These are phyloP conservation scores for Ceratocystis diversiconidia DNA, from an alignment of 2,329 filamentous ascomycete species.

Conservation along the genomic window DNA sequence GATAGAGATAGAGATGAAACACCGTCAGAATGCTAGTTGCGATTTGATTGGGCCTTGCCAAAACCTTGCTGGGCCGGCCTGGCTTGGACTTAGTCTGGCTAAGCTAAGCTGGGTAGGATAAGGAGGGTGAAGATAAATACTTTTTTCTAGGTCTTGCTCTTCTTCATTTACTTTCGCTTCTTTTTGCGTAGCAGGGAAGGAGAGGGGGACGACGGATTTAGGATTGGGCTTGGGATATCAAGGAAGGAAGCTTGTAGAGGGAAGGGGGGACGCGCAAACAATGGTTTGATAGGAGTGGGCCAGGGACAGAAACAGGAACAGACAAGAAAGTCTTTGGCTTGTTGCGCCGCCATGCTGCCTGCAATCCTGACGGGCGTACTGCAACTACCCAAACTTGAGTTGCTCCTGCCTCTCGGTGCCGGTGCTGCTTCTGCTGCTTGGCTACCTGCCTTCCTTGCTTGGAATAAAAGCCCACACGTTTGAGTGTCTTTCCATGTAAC, in stretches of 20 bases:
- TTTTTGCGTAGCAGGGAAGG: background rate
- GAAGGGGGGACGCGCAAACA: slow-evolving; percentile 14
- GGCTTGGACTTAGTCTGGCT: background rate
- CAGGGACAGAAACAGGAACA: background rate
- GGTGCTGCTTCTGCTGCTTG: background rate
- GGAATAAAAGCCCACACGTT: background rate
- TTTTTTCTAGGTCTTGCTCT: background rate
- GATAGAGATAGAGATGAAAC: slow-evolving; percentile 10
- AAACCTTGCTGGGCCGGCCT: background rate
- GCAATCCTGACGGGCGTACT: background rate
- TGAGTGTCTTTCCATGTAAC: background rate
- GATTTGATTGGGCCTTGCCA: slow-evolving; percentile 3
- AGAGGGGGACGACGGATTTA: background rate
- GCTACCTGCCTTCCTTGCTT: background rate
- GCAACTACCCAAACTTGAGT: background rate
- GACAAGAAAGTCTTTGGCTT: background rate
- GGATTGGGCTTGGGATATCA: background rate
- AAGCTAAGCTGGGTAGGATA: background rate
- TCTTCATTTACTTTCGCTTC: background rate
- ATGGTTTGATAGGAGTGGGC: slow-evolving; percentile 3
- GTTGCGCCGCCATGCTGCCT: background rate
- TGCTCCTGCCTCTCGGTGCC: background rate
- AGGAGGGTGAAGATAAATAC: background rate
- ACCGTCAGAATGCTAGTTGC: slow-evolving; percentile 1
- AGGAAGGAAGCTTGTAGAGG: background rate